phyloP scores from a whole-genome alignment of 441 rosid species.

The Croton laevigatus region DNA sequence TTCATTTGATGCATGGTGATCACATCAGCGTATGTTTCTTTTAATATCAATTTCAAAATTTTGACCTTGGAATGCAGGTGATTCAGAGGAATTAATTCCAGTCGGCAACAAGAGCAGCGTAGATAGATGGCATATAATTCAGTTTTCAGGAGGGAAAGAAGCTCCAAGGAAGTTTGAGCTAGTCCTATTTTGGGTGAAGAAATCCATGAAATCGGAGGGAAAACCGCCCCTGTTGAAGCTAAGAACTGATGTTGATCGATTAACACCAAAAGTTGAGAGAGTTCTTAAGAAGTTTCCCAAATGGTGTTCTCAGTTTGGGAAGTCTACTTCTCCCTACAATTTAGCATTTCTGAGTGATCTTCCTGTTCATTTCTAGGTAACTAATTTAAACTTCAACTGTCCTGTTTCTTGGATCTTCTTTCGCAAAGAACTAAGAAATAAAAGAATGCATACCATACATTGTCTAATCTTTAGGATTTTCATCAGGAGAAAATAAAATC shows the following conservation, averaged over 20 bases:
- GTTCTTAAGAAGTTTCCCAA: conserved; percentile 61
- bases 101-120: conserved; percentile 39
- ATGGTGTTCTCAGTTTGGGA: conserved; percentile 83
- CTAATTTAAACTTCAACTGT: background rate
- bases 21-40: too few relatives aligned
- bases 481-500: background rate
- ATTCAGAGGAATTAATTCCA: conserved; percentile 51
- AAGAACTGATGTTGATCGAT: conserved; percentile 63
- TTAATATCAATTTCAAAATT: background rate
- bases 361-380: conserved; percentile 46
- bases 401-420: background rate
- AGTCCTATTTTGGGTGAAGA: conserved; percentile 46
- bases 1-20: too few relatives aligned
- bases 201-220: conserved; percentile 24
- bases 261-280: conserved; percentile 60
- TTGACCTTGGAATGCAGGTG: conserved; percentile 32
- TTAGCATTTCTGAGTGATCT: conserved; percentile 65
- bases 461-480: background rate
- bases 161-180: conserved; percentile 59
- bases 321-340: conserved; percentile 73
- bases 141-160: conserved; percentile 81
- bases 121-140: conserved; percentile 86
- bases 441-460: background rate
- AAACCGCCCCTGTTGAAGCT: conserved; percentile 62
- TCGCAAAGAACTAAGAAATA: background rate